These are phyloP conservation scores for Pseudogymnoascus sp. DNA, from an alignment of 2,329 filamentous ascomycete genomes.

Conservation along the genomic window DNA sequence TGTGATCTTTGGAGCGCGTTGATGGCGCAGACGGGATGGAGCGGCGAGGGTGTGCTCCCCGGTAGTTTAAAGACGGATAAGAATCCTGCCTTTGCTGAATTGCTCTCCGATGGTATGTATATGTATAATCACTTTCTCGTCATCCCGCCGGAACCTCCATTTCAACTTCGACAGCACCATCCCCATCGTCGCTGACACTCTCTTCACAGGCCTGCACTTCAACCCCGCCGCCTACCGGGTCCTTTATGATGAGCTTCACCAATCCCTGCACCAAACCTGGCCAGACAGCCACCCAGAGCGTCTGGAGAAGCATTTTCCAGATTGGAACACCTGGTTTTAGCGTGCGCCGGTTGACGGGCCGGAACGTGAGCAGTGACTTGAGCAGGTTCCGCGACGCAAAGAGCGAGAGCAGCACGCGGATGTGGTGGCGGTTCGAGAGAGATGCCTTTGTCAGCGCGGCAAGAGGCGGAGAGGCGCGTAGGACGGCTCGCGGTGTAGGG, in stretches of 20 bases:
- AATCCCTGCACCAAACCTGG: conserved; percentile 41
- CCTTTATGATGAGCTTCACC: conserved; percentile 40
- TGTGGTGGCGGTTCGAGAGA: conserved; percentile 2
- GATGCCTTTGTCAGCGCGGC: not conserved
- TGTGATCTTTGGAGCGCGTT: conserved; percentile 74
- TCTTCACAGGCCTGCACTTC: conserved; percentile 52
- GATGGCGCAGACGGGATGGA: conserved; percentile 56
- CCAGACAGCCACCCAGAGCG: conserved; percentile 19
- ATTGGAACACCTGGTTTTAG: conserved; percentile 9
- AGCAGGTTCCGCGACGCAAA: conserved; percentile 3
- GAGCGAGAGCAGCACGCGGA: conserved; percentile 2
- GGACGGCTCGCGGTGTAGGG: not conserved
- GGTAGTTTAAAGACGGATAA: not conserved
- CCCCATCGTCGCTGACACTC: conserved; percentile 35
- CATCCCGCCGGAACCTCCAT: conserved; percentile 40
- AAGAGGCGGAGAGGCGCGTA: conserved; percentile 4
- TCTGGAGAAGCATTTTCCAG: conserved; percentile 11
- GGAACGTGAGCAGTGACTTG: conserved; percentile 4
- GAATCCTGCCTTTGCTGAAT: not conserved
- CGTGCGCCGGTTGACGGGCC: not conserved
- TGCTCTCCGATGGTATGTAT: conserved; percentile 23
- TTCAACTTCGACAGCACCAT: conserved; percentile 35
- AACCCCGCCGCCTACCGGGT: conserved; percentile 44
- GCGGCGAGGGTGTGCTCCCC: conserved; percentile 40
- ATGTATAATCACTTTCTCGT: conserved; percentile 31